Conservation (phyloP, 2,329 filamentous ascomycete species). For the Colletotrichum falcatum region DNA sequence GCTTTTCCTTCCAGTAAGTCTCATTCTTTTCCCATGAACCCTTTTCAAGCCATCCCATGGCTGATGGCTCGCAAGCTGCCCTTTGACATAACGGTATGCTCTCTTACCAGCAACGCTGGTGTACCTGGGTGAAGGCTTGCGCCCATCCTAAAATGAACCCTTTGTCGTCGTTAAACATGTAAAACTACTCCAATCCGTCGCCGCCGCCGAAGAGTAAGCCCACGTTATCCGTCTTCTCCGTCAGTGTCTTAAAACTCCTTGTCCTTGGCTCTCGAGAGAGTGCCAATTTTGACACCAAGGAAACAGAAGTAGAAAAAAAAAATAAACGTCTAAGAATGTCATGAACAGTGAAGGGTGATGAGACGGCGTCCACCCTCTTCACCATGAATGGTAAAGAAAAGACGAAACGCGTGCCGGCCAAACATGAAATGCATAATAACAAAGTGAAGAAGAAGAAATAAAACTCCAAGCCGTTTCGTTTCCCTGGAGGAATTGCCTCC, state of each 20-base stretch:
- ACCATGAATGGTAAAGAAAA: constrained; percentile 30
- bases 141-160: constrained; percentile 21
- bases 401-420: constrained; percentile 8
- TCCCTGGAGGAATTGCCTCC: constrained; percentile 38
- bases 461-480: constrained; percentile 38
- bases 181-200: constrained; percentile 26
- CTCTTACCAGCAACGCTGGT: not conserved
- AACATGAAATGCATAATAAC: constrained; percentile 22
- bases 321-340: constrained; percentile 41
- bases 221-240: constrained; percentile 12
- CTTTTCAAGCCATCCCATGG: not conserved
- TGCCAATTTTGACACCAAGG: constrained; percentile 35
- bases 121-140: constrained; percentile 12
- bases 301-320: too few species aligned
- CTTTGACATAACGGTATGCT: not conserved
- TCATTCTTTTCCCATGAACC: constrained; percentile 8
- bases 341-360: constrained; percentile 14
- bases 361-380: constrained; percentile 2
- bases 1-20: constrained; percentile 35
- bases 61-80: not conserved
- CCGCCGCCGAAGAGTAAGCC: not conserved
- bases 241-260: constrained; percentile 10
- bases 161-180: constrained; percentile 22
- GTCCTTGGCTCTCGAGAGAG: constrained; percentile 30
- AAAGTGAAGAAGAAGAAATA: constrained; percentile 34